Evolutionary conservation across 2,329 filamentous ascomycete species (phyloP).

Genomic region (Fusarium avenaceum): DNA sequence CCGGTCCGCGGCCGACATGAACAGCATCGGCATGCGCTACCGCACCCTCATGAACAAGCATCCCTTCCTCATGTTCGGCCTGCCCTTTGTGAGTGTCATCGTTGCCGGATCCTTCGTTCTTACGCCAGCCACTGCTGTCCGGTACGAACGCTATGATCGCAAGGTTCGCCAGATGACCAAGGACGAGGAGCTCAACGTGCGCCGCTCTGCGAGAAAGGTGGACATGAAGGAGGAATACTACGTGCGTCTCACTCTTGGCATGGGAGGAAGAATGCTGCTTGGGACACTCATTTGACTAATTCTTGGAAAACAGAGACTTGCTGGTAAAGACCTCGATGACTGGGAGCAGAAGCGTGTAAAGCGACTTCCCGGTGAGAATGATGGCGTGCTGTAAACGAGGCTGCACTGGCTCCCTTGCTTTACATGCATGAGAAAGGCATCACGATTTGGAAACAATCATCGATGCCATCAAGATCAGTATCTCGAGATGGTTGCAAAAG

Average conservation of each 20-base stretch:
- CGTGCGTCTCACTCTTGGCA: constrained; percentile 64
- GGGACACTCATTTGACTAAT: constrained; percentile 28
- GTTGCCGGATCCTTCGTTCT: constrained; percentile 93
- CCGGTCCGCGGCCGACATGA: constrained; percentile 73
- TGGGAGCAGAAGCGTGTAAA: constrained; percentile 98
- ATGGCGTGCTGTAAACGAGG: constrained; percentile 73
- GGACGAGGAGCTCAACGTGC: constrained; percentile 88
- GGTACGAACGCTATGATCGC: constrained; percentile 93
- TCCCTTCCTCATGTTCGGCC: constrained; percentile 92
- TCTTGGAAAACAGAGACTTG: constrained; percentile 47
- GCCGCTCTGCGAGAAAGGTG: constrained; percentile 77
- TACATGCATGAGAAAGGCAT: constrained; percentile 20
- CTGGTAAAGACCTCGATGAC: constrained; percentile 91
- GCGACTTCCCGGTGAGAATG: constrained; percentile 88
- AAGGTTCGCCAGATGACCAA: constrained; percentile 87
- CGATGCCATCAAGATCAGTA: constrained; percentile 18
- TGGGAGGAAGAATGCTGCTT: constrained; percentile 7
- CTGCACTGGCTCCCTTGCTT: constrained; percentile 28
- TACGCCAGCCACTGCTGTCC: constrained; percentile 91
- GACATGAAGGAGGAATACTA: constrained; percentile 91
- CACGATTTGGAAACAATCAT: constrained; percentile 8
- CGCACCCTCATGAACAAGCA: constrained; percentile 79
- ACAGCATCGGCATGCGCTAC: constrained; percentile 81
- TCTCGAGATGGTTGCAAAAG: constrained; percentile 12
- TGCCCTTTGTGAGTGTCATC: constrained; percentile 92